Conservation (phyloP, 2,329 filamentous ascomycete species). For the Neofusicoccum cordaticola region DNA sequence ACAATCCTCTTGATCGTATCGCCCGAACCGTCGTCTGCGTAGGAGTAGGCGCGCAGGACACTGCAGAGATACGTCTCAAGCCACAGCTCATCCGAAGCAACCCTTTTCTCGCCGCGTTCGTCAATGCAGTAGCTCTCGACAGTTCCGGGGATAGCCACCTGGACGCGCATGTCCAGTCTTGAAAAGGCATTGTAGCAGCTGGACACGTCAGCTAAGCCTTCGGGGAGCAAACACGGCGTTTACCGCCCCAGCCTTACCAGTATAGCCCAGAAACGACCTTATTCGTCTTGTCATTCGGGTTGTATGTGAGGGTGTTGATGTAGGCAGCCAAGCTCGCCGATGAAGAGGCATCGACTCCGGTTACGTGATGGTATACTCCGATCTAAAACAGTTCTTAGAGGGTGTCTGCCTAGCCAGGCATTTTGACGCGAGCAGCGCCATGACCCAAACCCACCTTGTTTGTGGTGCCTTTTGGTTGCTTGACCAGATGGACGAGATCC, state of each 20-base stretch:
- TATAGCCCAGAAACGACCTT: constrained; percentile 95
- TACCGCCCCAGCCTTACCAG: constrained; percentile 59
- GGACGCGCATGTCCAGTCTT: constrained; percentile 94
- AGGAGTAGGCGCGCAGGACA: constrained; percentile 89
- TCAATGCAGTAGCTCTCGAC: constrained; percentile 98
- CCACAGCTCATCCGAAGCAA: constrained; percentile 92
- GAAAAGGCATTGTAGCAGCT: constrained; percentile 99
- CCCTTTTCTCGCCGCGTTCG: constrained; percentile 90
- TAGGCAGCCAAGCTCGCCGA: constrained; percentile 96
- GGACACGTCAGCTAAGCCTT: constrained; percentile 30
- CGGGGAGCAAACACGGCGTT: neutral
- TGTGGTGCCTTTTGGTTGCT: constrained; percentile 61
- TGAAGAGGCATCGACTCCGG: constrained; percentile 93
- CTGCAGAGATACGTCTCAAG: constrained; percentile 96
- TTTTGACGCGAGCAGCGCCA: neutral
- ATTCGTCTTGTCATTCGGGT: constrained; percentile 74
- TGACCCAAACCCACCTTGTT: constrained; percentile 50
- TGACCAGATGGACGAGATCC: constrained; percentile 91
- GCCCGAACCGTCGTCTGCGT: constrained; percentile 91
- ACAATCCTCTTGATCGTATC: constrained; percentile 96
- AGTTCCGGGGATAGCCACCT: constrained; percentile 93
- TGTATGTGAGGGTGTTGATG: constrained; percentile 95
- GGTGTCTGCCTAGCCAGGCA: neutral
- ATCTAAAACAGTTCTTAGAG: constrained; percentile 52
- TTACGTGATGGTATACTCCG: constrained; percentile 97